Conservation (phyloP, 2,329 filamentous ascomycete species). For the Claviceps monticola region DNA sequence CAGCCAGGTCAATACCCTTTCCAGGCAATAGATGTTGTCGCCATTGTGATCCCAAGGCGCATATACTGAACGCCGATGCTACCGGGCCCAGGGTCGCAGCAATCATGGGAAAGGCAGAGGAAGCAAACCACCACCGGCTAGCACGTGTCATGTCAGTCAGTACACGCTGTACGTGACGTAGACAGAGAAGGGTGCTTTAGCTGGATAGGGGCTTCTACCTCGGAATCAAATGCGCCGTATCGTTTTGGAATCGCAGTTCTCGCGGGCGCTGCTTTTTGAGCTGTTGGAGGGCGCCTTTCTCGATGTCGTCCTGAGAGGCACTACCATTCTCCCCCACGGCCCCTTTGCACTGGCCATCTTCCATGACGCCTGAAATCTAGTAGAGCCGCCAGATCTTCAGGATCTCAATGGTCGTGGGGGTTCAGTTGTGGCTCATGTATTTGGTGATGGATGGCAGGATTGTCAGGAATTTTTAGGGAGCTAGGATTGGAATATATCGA, state of each 20-base stretch:
- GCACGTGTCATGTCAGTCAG: background rate
- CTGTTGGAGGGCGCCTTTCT: conserved; percentile 3
- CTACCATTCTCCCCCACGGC: conserved; percentile 22
- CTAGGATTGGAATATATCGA: background rate
- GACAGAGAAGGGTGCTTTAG: background rate
- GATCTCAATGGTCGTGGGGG: background rate
- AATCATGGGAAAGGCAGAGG: conserved; percentile 58
- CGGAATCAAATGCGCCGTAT: conserved; percentile 29
- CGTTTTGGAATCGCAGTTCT: conserved; percentile 20
- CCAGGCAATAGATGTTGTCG: conserved; percentile 40
- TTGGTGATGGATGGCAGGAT: background rate
- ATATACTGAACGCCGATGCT: conserved; percentile 78
- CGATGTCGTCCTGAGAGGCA: conserved; percentile 12
- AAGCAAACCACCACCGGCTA: conserved; percentile 51
- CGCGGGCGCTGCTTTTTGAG: background rate
- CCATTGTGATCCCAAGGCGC: conserved; percentile 73
- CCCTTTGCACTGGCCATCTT: conserved; percentile 25
- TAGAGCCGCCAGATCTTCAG: background rate
- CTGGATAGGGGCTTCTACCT: conserved; percentile 19
- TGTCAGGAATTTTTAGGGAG: too few species aligned
- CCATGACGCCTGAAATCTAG: conserved; percentile 18
- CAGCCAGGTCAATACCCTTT: conserved; percentile 32
- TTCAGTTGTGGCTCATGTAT: background rate
- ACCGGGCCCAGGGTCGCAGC: conserved; percentile 76
- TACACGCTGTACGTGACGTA: background rate